Evolutionary conservation across 306 rosid genomes (phyloP).

Genomic region (Citrullus colocynthis): DNA sequence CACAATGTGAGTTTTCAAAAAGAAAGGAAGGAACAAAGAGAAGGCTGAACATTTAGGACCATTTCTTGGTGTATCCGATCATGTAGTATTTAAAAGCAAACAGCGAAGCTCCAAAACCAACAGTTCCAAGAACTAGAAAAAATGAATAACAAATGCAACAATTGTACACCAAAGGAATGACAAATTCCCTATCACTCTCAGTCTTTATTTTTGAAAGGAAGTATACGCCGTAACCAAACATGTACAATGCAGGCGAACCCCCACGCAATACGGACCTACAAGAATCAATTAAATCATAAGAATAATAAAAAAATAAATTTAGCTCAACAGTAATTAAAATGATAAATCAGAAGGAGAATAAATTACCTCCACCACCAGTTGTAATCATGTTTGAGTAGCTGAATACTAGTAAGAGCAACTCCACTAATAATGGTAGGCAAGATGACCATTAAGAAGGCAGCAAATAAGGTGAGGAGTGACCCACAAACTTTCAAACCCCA

Average conservation of each 20-base stretch:
- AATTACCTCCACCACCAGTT: slow-evolving; percentile 20
- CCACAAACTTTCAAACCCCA: slow-evolving; percentile 17
- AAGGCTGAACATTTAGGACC: no score
- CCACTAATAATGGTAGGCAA: not conserved
- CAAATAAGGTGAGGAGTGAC: slow-evolving; percentile 4
- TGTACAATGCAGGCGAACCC: slow-evolving; percentile 16
- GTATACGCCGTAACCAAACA: slow-evolving; percentile 19
- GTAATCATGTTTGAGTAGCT: slow-evolving; percentile 5
- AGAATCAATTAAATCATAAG: not conserved
- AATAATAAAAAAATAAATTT: no score
- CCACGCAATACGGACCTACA: slow-evolving; percentile 19
- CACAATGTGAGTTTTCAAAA: not conserved
- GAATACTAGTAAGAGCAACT: not conserved
- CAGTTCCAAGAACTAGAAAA: slow-evolving; percentile 14
- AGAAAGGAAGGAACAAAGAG: no score
- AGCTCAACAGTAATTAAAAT: no score
- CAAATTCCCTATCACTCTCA: not conserved
- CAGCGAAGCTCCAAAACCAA: not conserved
- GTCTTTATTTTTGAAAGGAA: slow-evolving; percentile 5
- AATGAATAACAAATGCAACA: slow-evolving; percentile 16
- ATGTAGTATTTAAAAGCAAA: not conserved
- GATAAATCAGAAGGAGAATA: no score
- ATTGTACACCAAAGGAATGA: slow-evolving; percentile 14
- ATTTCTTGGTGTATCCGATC: not conserved
- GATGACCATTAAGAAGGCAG: not conserved